Conservation (phyloP, 108 stramenopile species). For the Skeletonema menzelii region DNA sequence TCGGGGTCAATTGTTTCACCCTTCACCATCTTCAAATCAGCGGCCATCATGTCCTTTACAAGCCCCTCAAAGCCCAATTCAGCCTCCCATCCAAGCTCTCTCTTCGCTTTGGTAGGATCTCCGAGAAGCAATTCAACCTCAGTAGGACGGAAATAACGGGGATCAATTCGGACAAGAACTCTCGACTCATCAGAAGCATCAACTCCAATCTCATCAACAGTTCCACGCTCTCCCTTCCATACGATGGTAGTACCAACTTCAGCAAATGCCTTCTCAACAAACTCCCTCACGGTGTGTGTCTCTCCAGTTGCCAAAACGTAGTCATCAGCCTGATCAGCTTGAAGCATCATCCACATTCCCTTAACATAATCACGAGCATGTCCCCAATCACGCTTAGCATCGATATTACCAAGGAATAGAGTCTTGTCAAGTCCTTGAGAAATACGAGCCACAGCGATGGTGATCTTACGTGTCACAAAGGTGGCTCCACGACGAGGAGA, state of each 20-base stretch:
- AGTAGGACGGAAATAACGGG: slow-evolving; percentile 98
- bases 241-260: slow-evolving; percentile 80
- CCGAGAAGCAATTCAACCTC: slow-evolving; percentile 98
- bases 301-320: slow-evolving; percentile 98
- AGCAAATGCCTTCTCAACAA: slow-evolving; percentile 94
- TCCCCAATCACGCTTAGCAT: slow-evolving; percentile 99
- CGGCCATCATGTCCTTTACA: slow-evolving; percentile 95
- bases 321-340: slow-evolving; percentile 94
- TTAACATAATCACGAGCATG: slow-evolving; percentile 98
- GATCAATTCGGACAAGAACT: slow-evolving; percentile 92
- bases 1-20: slow-evolving; percentile 62
- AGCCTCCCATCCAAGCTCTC: slow-evolving; percentile 90
- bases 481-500: slow-evolving; percentile 97
- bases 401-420: slow-evolving; percentile 96
- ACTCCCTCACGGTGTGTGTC: slow-evolving; percentile 96
- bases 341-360: slow-evolving; percentile 99
- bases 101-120: slow-evolving; percentile 94
- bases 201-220: slow-evolving; percentile 94
- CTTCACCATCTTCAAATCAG: slow-evolving; percentile 87
- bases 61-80: slow-evolving; percentile 82
- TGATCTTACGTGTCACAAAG: slow-evolving; percentile 99
- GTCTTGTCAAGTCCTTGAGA: slow-evolving; percentile 81
- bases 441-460: slow-evolving; percentile 92
- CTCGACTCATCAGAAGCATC: slow-evolving; percentile 82
- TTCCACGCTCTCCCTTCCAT: slow-evolving; percentile 92